These are phyloP conservation scores for Trichosanthes truncata DNA, from an alignment of 306 rosid genomes.

Conservation along the genomic window DNA sequence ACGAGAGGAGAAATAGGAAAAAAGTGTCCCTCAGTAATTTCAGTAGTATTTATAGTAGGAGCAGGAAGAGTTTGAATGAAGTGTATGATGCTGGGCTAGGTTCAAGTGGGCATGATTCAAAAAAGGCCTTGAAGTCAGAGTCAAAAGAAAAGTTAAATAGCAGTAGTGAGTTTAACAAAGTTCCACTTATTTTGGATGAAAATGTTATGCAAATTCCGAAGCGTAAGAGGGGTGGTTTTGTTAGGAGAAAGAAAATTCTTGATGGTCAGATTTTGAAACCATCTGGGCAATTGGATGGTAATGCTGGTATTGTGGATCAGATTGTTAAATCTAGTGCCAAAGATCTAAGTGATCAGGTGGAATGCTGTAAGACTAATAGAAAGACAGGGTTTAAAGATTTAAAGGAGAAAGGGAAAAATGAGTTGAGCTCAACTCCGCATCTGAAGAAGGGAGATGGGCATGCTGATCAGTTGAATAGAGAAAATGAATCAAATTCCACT, in stretches of 20 bases:
- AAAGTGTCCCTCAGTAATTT: slow-evolving; percentile 68
- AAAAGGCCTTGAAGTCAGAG: slow-evolving; percentile 30
- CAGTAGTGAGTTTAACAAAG: slow-evolving; percentile 29
- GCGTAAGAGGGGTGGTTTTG: slow-evolving; percentile 63
- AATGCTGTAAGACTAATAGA: slow-evolving; percentile 23
- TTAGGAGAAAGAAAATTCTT: slow-evolving; percentile 55
- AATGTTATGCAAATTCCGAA: slow-evolving; percentile 55
- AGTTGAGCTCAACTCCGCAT: slow-evolving; percentile 29
- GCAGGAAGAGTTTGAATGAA: slow-evolving; percentile 35
- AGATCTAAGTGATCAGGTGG: slow-evolving; percentile 24
- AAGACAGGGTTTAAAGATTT: slow-evolving; percentile 25
- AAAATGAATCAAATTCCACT: slow-evolving; percentile 14
- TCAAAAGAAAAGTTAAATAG: slow-evolving; percentile 31
- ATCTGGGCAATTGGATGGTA: slow-evolving; percentile 28
- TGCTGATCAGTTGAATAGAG: neutral
- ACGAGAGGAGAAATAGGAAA: slow-evolving; percentile 38
- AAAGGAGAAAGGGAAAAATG: slow-evolving; percentile 35
- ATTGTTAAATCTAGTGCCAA: slow-evolving; percentile 32
- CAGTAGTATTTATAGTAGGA: slow-evolving; percentile 49
- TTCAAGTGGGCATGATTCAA: slow-evolving; percentile 33
- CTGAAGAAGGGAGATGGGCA: slow-evolving; percentile 34
- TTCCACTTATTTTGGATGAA: slow-evolving; percentile 36
- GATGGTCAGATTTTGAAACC: slow-evolving; percentile 24
- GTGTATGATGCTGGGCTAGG: slow-evolving; percentile 26
- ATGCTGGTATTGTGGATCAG: slow-evolving; percentile 31